Evolutionary conservation across 495 filamentous ascomycete species (phyloP).

Genomic region (Penicillium coffeae): DNA sequence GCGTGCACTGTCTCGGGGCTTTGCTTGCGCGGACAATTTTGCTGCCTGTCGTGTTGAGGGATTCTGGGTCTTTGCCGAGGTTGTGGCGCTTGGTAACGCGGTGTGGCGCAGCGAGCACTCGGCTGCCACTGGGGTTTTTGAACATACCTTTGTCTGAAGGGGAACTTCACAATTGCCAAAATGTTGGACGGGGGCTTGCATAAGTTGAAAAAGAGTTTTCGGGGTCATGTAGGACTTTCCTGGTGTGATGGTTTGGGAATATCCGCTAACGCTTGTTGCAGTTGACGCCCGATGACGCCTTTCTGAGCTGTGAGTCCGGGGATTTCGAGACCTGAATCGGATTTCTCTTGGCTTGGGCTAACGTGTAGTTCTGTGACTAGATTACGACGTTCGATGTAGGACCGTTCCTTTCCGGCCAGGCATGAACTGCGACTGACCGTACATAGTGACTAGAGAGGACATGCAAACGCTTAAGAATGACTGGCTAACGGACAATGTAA

Average conservation of each 20-base stretch:
- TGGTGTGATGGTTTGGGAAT: neutral
- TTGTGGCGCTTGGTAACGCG: neutral
- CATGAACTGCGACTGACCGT: slow-evolving; percentile 9
- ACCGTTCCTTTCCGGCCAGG: neutral
- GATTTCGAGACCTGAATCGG: neutral
- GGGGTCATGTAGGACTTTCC: slow-evolving; percentile 39
- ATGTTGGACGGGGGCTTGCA: slow-evolving; percentile 41
- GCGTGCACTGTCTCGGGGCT: neutral
- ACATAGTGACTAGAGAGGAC: slow-evolving; percentile 74
- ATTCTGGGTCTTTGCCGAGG: neutral
- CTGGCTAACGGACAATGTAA: slow-evolving; percentile 98
- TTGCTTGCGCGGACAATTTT: neutral
- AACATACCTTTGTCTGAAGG: neutral
- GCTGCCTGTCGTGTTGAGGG: neutral
- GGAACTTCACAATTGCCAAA: neutral
- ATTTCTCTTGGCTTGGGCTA: slow-evolving; percentile 5
- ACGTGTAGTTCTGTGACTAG: slow-evolving; percentile 31
- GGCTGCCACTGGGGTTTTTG: neutral
- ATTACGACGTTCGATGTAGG: slow-evolving; percentile 69
- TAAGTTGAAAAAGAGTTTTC: slow-evolving; percentile 41
- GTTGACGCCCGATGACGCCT: slow-evolving; percentile 67
- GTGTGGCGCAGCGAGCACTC: neutral
- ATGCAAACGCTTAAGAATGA: slow-evolving; percentile 82
- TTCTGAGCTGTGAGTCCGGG: slow-evolving; percentile 61
- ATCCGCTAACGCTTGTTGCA: slow-evolving; percentile 24